phyloP scores from a whole-genome alignment of 2,329 filamentous ascomycete genomes.

The Epichloe amarillans region DNA sequence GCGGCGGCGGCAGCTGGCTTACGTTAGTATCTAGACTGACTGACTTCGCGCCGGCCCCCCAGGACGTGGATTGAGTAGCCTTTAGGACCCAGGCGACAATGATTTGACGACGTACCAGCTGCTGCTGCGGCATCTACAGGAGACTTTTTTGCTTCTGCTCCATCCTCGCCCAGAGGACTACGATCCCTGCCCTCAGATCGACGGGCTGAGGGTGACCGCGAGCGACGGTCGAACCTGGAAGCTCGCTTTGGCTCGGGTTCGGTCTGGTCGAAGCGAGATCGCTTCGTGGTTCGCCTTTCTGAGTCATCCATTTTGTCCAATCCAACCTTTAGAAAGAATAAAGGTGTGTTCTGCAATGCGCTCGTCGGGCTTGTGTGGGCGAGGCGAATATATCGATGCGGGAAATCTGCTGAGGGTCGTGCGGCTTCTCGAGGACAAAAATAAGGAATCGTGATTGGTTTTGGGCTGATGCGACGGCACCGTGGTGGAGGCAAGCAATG shows the following conservation, averaged over 20 bases:
- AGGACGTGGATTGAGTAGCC: not conserved
- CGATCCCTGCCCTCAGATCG: conserved; percentile 65
- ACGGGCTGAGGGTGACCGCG: conserved; percentile 62
- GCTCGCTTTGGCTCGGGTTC: conserved; percentile 63
- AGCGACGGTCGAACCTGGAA: conserved; percentile 85
- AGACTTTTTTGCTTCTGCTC: conserved; percentile 36
- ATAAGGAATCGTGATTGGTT: not conserved
- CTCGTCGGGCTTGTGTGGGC: not conserved
- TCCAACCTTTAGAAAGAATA: not conserved
- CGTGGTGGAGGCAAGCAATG: too few relatives aligned
- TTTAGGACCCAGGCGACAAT: not conserved
- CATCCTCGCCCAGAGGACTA: conserved; percentile 52
- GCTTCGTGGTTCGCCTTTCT: conserved; percentile 60
- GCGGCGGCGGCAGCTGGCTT: conserved; percentile 71
- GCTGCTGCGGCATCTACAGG: conserved; percentile 59
- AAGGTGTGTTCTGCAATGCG: not conserved
- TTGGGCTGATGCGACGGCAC: not conserved
- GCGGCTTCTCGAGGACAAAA: not conserved
- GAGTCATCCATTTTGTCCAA: conserved; percentile 51
- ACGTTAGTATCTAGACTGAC: conserved; percentile 10
- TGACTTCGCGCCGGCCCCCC: conserved; percentile 4
- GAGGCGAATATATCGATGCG: not conserved
- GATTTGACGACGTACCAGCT: conserved; percentile 44
- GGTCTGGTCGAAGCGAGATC: conserved; percentile 88
- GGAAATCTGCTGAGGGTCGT: not conserved